phyloP scores from a whole-genome alignment of 169 alveolate species.

The Plasmodium inui region DNA sequence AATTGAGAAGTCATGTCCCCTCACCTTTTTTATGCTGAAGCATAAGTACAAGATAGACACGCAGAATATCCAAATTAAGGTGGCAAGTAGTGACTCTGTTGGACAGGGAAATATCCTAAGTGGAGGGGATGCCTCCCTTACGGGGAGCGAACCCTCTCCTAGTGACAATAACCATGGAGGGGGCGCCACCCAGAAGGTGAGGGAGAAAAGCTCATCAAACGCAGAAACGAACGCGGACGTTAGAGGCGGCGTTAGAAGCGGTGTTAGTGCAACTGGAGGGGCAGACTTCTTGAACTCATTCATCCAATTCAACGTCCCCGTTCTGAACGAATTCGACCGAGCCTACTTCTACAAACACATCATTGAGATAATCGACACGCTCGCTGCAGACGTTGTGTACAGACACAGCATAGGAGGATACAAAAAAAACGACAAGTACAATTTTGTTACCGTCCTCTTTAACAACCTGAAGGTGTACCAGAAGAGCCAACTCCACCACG shows the following conservation, averaged over 20 bases:
- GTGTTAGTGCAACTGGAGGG: not conserved
- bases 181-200: not conserved
- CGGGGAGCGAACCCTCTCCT: not conserved
- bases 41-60: conserved; percentile 42
- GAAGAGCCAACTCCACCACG: conserved; percentile 38
- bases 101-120: not conserved
- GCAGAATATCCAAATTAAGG: not conserved
- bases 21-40: conserved; percentile 14
- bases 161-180: not conserved
- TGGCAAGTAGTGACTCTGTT: not conserved
- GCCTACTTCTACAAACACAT: conserved; percentile 33
- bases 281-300: conserved; percentile 24
- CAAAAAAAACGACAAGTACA: conserved; percentile 37
- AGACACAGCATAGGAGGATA: conserved; percentile 64
- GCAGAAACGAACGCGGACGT: not conserved
- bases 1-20: conserved; percentile 40
- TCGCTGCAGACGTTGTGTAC: conserved; percentile 68
- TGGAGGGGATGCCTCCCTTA: not conserved
- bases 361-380: conserved; percentile 52
- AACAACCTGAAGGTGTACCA: conserved; percentile 42
- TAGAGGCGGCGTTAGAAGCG: not conserved
- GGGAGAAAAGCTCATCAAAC: not conserved
- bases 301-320: conserved; percentile 55
- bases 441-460: conserved; percentile 58
- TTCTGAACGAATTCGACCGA: conserved; percentile 39